A percentile compares a stretch with the other conserved stretches of the same genome.
phyloP scores from a whole-genome alignment of 768 basidiomycete genomes.

The Royoungia palumana region DNA sequence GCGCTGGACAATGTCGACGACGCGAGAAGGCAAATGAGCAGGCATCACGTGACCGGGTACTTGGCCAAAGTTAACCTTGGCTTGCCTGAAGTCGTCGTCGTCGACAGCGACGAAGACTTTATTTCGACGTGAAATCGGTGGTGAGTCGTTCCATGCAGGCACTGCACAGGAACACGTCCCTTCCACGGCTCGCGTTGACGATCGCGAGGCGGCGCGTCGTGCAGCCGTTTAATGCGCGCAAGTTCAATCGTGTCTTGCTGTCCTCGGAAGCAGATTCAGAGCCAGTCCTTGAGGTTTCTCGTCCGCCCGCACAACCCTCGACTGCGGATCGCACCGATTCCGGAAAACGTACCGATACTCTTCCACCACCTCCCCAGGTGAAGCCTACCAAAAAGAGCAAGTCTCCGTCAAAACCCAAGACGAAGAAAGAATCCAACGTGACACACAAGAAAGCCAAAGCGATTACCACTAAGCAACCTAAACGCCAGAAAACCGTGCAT shows the following conservation, averaged over 20 bases:
- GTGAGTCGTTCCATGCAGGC: conserved; percentile 6
- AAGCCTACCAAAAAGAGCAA: conserved; percentile 1
- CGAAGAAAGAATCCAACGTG: not conserved
- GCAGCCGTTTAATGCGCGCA: conserved; percentile 11
- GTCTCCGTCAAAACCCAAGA: not conserved
- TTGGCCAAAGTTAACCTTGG: too few relatives aligned
- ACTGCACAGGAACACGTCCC: conserved; percentile 1
- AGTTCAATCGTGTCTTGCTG: conserved; percentile 8
- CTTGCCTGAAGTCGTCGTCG: too few relatives aligned
- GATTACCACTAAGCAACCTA: not conserved
- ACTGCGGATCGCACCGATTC: not conserved
- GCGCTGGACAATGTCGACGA: not conserved
- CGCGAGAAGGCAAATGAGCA: not conserved
- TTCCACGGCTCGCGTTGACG: conserved; percentile 9
- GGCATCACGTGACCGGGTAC: conserved; percentile 10
- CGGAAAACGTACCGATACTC: too few relatives aligned
- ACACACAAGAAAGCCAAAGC: conserved; percentile 9
- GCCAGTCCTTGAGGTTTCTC: not conserved
- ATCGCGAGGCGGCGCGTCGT: conserved; percentile 18
- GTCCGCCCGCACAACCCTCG: not conserved
- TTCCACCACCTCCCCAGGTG: too few relatives aligned
- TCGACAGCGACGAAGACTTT: not conserved
- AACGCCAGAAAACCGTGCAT: conserved; percentile 1
- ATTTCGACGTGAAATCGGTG: not conserved
- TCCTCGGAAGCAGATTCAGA: not conserved